Base-by-base conservation (phyloP, 1,284 basidiomycete genomes). In the Malassezia psittaci region DNA sequence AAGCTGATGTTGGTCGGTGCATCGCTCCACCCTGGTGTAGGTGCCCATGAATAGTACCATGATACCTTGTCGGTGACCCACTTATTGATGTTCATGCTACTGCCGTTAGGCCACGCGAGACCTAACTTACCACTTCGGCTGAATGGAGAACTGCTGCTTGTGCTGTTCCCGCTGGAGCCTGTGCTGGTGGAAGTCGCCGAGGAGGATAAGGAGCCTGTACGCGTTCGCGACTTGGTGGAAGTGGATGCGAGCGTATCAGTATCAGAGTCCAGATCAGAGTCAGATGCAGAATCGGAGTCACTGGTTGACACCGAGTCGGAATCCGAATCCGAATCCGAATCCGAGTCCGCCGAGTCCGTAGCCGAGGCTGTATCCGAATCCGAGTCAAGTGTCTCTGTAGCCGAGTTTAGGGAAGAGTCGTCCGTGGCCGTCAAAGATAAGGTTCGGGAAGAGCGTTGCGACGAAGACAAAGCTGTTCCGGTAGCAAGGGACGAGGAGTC, bases 41-140 rank as follows among this genome's bases (percentile, higher is more conserved):
- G 43, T 37, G 55, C 55, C 67, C 67, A 69, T 12, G 64, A 59
- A 59, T 69, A 69, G 55, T 59, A 66, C 65, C 65, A 69, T 15
- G 60, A 62, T 36, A 68, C 63, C 37, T 59, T 59, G 24, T 57
- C 52, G 48, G 53, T 55, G 16, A 59, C 45, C 19, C 66, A 69
- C 41, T 63, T 54, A 51, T 51, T 34, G 48, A 69, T 66, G 33
- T 63, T 57, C 51, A 69, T 65, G 36, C 61, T 54, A 54, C 62
- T 54, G 10, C 57, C 32, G 51, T 68, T 68, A 21, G 67, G 59
- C 67, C 67, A 69, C 36, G 58, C 56, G 0, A 69, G 61, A 51
- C 67, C 67, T 39, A 64, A 54, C 61, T 69, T 69, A 42, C 42
- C 36, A 16, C 39, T 51, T n/a, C 18, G 16, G 7, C 35, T 11